Evolutionary conservation across 1,139 yeast genomes (phyloP).

Genomic region (Taphrina communis): DNA sequence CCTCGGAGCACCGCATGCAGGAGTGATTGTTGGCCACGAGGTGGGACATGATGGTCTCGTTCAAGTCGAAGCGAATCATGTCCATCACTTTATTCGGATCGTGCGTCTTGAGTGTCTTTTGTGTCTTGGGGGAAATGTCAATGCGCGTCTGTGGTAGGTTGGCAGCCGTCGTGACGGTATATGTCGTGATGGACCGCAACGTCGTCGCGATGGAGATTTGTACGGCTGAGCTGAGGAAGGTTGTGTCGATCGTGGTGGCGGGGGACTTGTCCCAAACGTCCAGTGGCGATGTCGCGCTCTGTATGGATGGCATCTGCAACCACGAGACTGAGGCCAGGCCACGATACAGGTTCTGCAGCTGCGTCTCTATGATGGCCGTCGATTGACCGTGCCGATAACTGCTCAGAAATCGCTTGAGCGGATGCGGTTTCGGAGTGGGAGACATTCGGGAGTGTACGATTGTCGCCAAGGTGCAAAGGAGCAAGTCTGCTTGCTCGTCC

Average conservation of each 20-base stretch:
- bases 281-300: neutral
- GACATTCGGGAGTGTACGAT: slow-evolving; percentile 12
- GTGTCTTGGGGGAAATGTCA: neutral
- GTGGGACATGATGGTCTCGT: slow-evolving; percentile 7
- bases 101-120: slow-evolving; percentile 11
- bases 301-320: neutral
- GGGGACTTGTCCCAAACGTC: slow-evolving; percentile 5
- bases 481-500: neutral
- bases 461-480: slow-evolving; percentile 3
- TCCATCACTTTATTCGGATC: slow-evolving; percentile 15
- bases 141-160: neutral
- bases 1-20: slow-evolving; percentile 14
- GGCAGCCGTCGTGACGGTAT: neutral
- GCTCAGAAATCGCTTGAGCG: slow-evolving; percentile 14
- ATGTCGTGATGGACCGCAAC: slow-evolving; percentile 11
- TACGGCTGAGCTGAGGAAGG: neutral
- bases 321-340: slow-evolving; percentile 4
- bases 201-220: slow-evolving; percentile 3
- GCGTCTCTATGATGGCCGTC: neutral
- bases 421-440: slow-evolving; percentile 2
- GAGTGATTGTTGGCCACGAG: slow-evolving; percentile 3
- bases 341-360: neutral
- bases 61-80: slow-evolving; percentile 4
- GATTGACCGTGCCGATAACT: slow-evolving; percentile 12
- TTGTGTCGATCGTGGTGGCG: neutral